Evolutionary conservation across 2,329 filamentous ascomycete species (phyloP), one percentile per base, ranked within the genome.

Genomic region (Thielaviopsis punctulata): DNA sequence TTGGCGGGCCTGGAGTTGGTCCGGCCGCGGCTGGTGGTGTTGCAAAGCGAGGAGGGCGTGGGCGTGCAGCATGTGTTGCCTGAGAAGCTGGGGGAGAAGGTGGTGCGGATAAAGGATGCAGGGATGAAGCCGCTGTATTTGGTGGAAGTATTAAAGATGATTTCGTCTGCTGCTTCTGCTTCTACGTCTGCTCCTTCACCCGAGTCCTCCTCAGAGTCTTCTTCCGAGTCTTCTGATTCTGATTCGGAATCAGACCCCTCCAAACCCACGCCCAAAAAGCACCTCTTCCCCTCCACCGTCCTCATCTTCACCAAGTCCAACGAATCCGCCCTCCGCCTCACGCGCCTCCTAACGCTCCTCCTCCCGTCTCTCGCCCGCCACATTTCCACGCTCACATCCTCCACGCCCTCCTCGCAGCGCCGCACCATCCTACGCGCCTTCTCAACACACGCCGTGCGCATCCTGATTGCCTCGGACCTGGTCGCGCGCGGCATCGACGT

Each of bases 251-350:
- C 27, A 19, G 24, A 48, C 30, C 41, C 56, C 44, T 64, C 59
- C 15, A 63, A 55, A 44, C 53, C 46, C 25, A 30, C 48, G 50
- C 18, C 23, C 41, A 54, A 18, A 58, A 56, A 48, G 59, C 57
- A 36, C 55, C 46, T 53, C 12, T 62, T 66, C 56, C 58, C 63
- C 18, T 67, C 71, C 25, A 69, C 68, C 2, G 78, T 83, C 10
- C 73, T 96, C 33, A 80, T 96, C 58, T 96, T 96, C 64, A 89
- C 88, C 46, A 87, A 87, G 60, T 93, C 86, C 53, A 95, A 90
- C 62, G 88, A 95, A 64, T 79, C 82, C 18, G 86, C 90, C 1
- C 75, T 85, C n/a, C 84, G 92, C 54, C 75, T 96, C n/a, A 80
- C 84, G 1, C 83, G 86, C 19, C 78, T 96, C 0, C 72, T 96